Conservation (phyloP, 2,329 filamentous ascomycete genomes). For the Fusarium graminum region DNA sequence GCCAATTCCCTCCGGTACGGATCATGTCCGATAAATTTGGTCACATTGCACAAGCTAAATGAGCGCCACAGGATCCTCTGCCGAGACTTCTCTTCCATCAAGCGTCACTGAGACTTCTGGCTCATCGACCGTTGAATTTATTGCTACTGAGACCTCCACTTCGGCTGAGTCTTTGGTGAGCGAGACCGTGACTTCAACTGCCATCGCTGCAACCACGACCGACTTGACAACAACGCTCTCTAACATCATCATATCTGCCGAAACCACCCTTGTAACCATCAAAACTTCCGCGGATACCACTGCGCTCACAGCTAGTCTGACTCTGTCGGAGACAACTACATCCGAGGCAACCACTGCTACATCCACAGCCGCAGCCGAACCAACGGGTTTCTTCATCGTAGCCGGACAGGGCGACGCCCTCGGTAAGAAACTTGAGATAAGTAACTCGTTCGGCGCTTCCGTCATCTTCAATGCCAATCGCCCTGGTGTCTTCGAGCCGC, state of each 20-base stretch:
- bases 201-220: background rate
- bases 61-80: background rate
- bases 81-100: background rate
- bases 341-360: background rate
- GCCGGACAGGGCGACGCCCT: background rate
- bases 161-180: background rate
- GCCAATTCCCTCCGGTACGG: background rate
- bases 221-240: background rate
- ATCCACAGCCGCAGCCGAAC: background rate
- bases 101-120: background rate
- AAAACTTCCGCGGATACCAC: background rate
- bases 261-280: background rate
- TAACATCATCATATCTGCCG: background rate
- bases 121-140: background rate
- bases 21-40: background rate
- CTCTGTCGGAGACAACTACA: background rate
- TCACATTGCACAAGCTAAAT: background rate
- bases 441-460: background rate
- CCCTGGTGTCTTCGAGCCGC: background rate
- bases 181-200: background rate
- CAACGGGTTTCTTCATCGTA: conserved; percentile 4
- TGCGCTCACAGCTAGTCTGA: background rate
- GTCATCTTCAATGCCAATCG: background rate
- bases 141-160: background rate
- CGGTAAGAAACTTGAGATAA: background rate